phyloP scores from a whole-genome alignment of 2,329 filamentous ascomycete species.

The Aureobasidium mangrovei region DNA sequence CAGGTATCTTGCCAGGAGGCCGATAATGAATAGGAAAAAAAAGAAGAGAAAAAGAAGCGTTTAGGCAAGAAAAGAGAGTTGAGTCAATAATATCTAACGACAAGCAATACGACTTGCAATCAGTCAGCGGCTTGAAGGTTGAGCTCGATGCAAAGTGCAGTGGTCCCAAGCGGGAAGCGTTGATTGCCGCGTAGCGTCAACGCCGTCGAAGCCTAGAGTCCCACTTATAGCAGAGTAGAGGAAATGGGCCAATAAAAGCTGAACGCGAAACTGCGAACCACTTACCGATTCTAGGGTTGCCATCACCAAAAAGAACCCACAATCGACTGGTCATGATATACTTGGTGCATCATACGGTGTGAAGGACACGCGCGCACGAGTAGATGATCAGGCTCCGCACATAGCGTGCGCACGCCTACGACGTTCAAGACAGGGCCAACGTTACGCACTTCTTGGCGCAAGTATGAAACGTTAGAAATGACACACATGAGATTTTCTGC shows the following conservation, averaged over 20 bases:
- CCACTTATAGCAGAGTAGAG: background rate
- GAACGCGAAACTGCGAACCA: constrained; percentile 5
- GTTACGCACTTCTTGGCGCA: background rate
- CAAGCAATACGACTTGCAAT: constrained; percentile 1
- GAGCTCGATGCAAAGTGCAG: constrained; percentile 11
- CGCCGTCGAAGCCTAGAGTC: constrained; percentile 15
- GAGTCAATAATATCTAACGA: constrained; percentile 12
- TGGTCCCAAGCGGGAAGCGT: constrained; percentile 8
- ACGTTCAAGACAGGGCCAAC: background rate
- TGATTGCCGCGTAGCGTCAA: constrained; percentile 13
- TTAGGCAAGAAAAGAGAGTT: constrained; percentile 6
- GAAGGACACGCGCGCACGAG: background rate
- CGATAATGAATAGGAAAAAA: constrained; percentile 1
- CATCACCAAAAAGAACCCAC: background rate
- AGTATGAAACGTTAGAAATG: background rate
- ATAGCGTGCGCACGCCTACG: constrained; percentile 5
- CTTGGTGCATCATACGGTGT: background rate
- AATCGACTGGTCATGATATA: background rate
- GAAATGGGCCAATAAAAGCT: background rate
- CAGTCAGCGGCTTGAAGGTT: constrained; percentile 4
- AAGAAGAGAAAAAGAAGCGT: constrained; percentile 12
- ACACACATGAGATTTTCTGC: constrained; percentile 4
- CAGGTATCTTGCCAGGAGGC: background rate
- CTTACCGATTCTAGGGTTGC: background rate
- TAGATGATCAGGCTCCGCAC: background rate